Evolutionary conservation across 352 stramenopile species (phyloP).

Genomic region (Globisporangium cylindrosporum): DNA sequence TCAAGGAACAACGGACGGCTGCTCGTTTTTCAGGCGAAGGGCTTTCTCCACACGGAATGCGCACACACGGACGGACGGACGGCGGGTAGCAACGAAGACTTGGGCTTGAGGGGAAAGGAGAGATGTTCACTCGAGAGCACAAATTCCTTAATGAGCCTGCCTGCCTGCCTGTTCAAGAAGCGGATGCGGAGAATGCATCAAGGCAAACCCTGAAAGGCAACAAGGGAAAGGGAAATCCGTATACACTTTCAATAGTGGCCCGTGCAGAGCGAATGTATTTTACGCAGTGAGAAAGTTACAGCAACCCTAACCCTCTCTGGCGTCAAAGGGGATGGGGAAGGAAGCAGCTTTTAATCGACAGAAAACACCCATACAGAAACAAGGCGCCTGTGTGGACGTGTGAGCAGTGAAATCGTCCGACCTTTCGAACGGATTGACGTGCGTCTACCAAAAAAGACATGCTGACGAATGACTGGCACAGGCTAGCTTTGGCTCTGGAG

Average conservation of each 20-base stretch:
- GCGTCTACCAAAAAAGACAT: constrained; percentile 10
- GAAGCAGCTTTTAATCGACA: background rate
- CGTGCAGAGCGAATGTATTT: background rate
- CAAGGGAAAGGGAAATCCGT: background rate
- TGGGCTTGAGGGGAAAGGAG: constrained; percentile 6
- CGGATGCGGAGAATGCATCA: background rate
- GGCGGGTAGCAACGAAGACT: background rate
- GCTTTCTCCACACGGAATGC: constrained; percentile 17
- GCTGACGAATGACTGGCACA: background rate
- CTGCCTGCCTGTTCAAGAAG: background rate
- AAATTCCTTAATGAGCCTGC: constrained; percentile 18
- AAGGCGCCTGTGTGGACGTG: background rate
- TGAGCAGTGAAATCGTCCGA: constrained; percentile 8
- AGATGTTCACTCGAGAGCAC: constrained; percentile 10
- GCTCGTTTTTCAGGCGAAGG: constrained; percentile 13
- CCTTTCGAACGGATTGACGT: constrained; percentile 1
- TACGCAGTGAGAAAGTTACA: background rate
- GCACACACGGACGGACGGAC: background rate
- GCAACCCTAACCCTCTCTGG: constrained; percentile 1
- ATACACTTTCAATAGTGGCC: background rate
- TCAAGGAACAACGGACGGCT: constrained; percentile 17
- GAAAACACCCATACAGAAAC: background rate
- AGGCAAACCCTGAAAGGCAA: background rate
- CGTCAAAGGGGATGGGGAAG: background rate
- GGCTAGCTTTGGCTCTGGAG: background rate